Conservation (phyloP, 176 grass and related monocot genomes). For the Aegilops sharonensis region DNA sequence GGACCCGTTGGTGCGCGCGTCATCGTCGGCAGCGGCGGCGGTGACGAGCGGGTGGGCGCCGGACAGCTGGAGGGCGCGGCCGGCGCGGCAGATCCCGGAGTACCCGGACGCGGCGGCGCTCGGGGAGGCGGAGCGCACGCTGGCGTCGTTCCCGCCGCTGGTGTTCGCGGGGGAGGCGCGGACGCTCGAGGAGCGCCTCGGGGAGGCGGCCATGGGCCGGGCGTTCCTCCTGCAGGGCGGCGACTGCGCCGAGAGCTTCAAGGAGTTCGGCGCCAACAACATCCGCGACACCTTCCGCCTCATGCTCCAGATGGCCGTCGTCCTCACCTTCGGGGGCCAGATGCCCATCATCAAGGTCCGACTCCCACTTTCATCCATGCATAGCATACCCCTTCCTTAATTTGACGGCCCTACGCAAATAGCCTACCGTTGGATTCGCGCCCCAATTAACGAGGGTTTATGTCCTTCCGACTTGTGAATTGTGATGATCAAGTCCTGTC, state of each 20-base stretch:
- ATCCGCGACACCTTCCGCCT: slow-evolving; percentile 54
- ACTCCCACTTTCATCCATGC: not conserved
- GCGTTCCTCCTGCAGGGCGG: slow-evolving; percentile 64
- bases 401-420: not conserved
- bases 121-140: not conserved
- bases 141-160: slow-evolving; percentile 26
- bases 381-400: not conserved
- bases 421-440: not conserved
- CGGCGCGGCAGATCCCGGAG: slow-evolving; percentile 33
- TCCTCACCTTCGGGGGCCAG: slow-evolving; percentile 43
- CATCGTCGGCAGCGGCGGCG: not conserved
- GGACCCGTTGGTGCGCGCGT: not conserved
- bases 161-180: slow-evolving; percentile 39
- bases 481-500: not conserved
- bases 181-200: slow-evolving; percentile 54
- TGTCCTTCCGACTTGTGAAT: not conserved
- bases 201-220: slow-evolving; percentile 48
- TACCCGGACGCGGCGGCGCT: slow-evolving; percentile 29
- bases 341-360: slow-evolving; percentile 36
- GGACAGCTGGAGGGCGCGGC: slow-evolving; percentile 32
- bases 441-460: not conserved
- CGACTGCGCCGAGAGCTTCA: slow-evolving; percentile 72
- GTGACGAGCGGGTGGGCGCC: slow-evolving; percentile 1
- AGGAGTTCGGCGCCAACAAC: slow-evolving; percentile 47
- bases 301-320: slow-evolving; percentile 41